phyloP scores from a whole-genome alignment of 179 eudicot genomes.

The Beta macrorhiza region DNA sequence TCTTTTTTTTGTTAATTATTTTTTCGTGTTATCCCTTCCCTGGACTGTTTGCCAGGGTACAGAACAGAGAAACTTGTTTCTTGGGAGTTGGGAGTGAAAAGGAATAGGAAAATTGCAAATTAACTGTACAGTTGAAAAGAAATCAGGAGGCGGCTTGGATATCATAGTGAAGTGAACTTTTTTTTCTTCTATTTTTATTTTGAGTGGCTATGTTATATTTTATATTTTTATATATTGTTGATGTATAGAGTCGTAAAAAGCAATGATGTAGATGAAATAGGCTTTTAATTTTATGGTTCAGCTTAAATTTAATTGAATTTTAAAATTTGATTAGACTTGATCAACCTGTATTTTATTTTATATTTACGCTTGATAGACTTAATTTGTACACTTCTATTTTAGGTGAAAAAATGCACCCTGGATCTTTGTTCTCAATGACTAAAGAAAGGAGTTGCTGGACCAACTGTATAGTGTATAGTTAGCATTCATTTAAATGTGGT shows the following conservation, averaged over 20 bases:
- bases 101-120: slow-evolving; percentile 9
- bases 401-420: no score
- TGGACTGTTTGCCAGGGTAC: slow-evolving; percentile 18
- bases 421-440: background rate
- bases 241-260: no score
- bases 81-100: slow-evolving; percentile 17
- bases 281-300: no score
- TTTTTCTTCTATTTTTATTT: background rate
- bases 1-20: slow-evolving; percentile 2
- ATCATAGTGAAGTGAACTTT: slow-evolving; percentile 14
- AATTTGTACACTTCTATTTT: no score
- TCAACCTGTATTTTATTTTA: no score
- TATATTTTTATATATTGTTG: no score
- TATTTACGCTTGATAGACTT: no score
- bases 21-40: slow-evolving; percentile 10
- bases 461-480: slow-evolving; percentile 13
- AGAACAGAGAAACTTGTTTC: slow-evolving; percentile 14
- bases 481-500: slow-evolving; percentile 19
- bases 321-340: no score
- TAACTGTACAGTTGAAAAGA: slow-evolving; percentile 32
- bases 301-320: no score
- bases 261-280: no score
- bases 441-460: slow-evolving; percentile 17
- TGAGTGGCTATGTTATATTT: no score
- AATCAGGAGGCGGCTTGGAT: slow-evolving; percentile 14